Conservation (phyloP, 2,329 filamentous ascomycete species). For the Hypoxylon sp. region DNA sequence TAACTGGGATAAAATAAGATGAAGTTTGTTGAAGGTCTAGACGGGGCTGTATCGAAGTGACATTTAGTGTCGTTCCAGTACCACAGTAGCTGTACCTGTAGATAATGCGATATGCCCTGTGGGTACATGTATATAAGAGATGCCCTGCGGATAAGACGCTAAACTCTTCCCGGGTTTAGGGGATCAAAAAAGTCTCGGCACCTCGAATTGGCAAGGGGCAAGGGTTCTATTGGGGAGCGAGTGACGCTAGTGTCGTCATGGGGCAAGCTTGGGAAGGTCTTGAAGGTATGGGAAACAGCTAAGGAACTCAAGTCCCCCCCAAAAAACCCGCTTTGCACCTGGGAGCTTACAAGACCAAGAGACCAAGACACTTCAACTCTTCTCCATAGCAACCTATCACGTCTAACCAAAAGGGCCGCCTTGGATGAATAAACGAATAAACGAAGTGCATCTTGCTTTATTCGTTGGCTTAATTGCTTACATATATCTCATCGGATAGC, state of each 20-base stretch:
- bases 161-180: constrained; percentile 21
- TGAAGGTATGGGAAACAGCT: constrained; percentile 13
- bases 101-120: background rate
- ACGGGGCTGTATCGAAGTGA: constrained; percentile 1
- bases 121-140: background rate
- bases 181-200: constrained; percentile 35
- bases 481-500: constrained; percentile 7
- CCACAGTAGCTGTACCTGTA: background rate
- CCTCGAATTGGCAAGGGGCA: constrained; percentile 32
- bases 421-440: constrained; percentile 17
- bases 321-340: constrained; percentile 31
- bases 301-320: constrained; percentile 15
- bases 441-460: background rate
- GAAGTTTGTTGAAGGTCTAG: constrained; percentile 14
- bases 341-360: constrained; percentile 19
- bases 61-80: constrained; percentile 19
- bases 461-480: background rate
- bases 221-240: constrained; percentile 26
- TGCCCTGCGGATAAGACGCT: constrained; percentile 8
- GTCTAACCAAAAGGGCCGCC: constrained; percentile 5
- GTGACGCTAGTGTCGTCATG: constrained; percentile 42
- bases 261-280: constrained; percentile 38
- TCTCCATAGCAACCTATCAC: constrained; percentile 15
- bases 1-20: background rate
- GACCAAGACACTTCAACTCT: constrained; percentile 10